Evolutionary conservation across 805 yeast species (phyloP), one percentile per base, ranked within the genome.

Genomic region (Candida adriatica): DNA sequence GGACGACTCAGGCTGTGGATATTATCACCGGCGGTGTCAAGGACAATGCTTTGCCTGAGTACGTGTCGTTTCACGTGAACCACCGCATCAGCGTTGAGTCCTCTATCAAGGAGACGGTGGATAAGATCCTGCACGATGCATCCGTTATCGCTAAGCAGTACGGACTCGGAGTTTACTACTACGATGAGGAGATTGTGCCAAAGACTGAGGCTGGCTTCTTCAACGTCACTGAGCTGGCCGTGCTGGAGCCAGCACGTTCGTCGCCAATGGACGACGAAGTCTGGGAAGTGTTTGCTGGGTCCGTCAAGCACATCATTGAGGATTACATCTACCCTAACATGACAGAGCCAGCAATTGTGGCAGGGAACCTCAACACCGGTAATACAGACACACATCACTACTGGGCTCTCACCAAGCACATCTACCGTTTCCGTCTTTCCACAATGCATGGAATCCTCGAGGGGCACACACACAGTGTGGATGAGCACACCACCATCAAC

Each of bases 341-440:
- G 29, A 55, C 51, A 3, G 51, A 57, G 14, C 35, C 53, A n/a
- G 49, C 64, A 11, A 45, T 69, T 24, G 66, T 74, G 11, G 63
- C 80, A 3, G 85, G 87, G 3, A 59, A 70, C 16, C 51, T 79
- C 24, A 70, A 74, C 67, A 64, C 81, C 3, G 87, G 79, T 14
- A 79, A 79, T 54, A 80, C 88, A 4, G 88, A 81, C 48, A 79
- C 87, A 5, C 59, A 63, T 35, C 64, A 69, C 46, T 81, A 76
- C 55, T 78, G 85, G 86, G 49, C 56, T 26, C 57, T 81, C 44
- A 69, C 80, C 3, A 53, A 62, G 22, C 69, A 79, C 46, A 76
- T 81, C 31, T 81, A 64, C 59, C 63, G 88, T 35, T 75, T 66
- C 50, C 64, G 66, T 26, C 80, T 84, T 9, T 68, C 66, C 19